phyloP scores from a whole-genome alignment of 805 yeast species.

The Brettanomyces naardenensis region DNA sequence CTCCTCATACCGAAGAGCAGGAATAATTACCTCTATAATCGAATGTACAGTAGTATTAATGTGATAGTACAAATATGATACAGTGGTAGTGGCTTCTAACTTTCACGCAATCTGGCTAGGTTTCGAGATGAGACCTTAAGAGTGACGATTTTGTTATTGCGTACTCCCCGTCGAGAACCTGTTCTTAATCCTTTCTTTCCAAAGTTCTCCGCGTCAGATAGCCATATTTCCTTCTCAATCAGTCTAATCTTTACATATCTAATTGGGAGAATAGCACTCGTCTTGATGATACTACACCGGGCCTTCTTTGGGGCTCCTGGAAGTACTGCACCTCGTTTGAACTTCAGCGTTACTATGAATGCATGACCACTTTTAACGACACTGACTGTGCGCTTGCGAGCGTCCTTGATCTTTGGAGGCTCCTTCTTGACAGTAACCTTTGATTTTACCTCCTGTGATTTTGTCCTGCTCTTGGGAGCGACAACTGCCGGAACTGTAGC shows the following conservation, averaged over 20 bases:
- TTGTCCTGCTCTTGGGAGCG: background rate
- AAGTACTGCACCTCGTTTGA: slow-evolving; percentile 2
- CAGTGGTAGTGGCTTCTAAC: too few relatives aligned
- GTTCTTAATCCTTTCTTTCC: too few relatives aligned
- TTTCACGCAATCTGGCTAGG: background rate
- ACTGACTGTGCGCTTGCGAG: background rate
- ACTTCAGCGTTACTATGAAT: background rate
- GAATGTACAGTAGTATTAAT: too few relatives aligned
- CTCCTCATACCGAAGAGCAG: too few relatives aligned
- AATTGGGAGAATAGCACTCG: slow-evolving; percentile 14
- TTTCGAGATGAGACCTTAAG: background rate
- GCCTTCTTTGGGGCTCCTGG: slow-evolving; percentile 12
- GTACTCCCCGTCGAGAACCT: too few relatives aligned
- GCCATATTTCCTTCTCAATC: slow-evolving; percentile 14
- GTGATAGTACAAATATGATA: too few relatives aligned
- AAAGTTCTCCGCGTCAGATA: slow-evolving; percentile 21
- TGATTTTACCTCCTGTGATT: background rate
- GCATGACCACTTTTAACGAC: background rate
- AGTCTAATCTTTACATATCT: slow-evolving; percentile 30
- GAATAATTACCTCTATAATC: too few relatives aligned
- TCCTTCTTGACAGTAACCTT: background rate
- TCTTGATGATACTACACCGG: slow-evolving; percentile 14
- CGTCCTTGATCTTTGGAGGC: background rate
- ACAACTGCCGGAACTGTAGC: background rate
- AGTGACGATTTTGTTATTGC: background rate